A percentile compares a stretch with the other conserved stretches of the same genome.
phyloP scores from a whole-genome alignment of 345 rosid genomes.

The Arabis alpina region DNA sequence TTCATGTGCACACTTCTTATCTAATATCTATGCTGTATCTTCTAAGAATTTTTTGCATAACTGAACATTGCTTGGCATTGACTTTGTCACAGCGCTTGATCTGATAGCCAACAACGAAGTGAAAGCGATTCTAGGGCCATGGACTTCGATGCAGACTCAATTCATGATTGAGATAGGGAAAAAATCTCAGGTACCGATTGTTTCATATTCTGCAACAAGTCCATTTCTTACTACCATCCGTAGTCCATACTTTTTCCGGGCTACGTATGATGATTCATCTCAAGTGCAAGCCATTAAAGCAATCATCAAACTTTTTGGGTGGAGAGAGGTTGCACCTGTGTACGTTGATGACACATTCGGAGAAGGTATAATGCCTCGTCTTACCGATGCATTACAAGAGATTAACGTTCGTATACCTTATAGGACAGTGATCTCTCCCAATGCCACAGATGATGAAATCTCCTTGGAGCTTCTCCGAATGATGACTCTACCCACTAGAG shows the following conservation, averaged over 20 bases:
- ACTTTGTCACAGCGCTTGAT: constrained; percentile 47
- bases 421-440: constrained; percentile 47
- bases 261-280: constrained; percentile 42
- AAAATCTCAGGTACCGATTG: constrained; percentile 56
- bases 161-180: constrained; percentile 51
- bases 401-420: constrained; percentile 49
- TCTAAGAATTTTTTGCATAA: background rate
- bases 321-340: constrained; percentile 59
- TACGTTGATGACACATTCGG: constrained; percentile 49
- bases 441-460: constrained; percentile 54
- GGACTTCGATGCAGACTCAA: constrained; percentile 43
- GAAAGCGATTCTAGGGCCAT: constrained; percentile 56
- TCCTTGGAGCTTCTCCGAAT: constrained; percentile 44
- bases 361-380: constrained; percentile 49
- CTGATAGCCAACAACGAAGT: constrained; percentile 51
- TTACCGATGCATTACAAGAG: constrained; percentile 49
- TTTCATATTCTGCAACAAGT: constrained; percentile 57
- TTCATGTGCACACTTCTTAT: too few relatives aligned
- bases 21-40: too few relatives aligned
- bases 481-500: constrained; percentile 53
- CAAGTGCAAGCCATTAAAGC: constrained; percentile 51
- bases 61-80: background rate
- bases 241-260: constrained; percentile 53
- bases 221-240: constrained; percentile 46
- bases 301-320: constrained; percentile 49